Evolutionary conservation across 83 land plant species (phyloP), one percentile per base, ranked within the genome.

Genomic region (Picea engelmannii): DNA sequence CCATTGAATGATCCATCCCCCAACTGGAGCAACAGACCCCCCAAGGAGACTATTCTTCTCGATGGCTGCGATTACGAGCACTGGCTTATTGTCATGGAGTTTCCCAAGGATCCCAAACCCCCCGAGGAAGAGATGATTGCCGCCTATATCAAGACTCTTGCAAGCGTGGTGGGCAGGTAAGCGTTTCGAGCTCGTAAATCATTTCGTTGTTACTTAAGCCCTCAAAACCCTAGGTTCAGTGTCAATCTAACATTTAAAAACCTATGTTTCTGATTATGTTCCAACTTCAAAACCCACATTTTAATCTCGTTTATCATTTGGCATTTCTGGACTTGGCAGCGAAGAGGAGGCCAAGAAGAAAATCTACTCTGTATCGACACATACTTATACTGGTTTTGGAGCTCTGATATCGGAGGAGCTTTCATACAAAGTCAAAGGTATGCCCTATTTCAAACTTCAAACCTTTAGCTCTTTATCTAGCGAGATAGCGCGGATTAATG

Each of bases 51-150:
- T 20, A 90, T 92, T 23, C 83, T 88, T 25, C 88, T 92, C 60
- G 92, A 90, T 44, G 94, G 94, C 9, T 92, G 94, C 82, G 94
- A 92, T 63, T 92, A 92, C 80, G 92, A 92, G 82, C 94, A 92
- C 81, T 92, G 94, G 94, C 92, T 92, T 35, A 90, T 92, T 35
- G 94, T 92, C 25, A 86, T 92, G 94, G 94, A 92, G 86, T 92
- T 92, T 40, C 82, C 90, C 12, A 23, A 84, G n/a, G 86, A 90
- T 10, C 85, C 84, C 31, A 90, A 90, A 66, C 92, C 88, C 79
- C 61, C 89, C 1, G 87, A 86, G 71, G 91, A 88, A 5, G 91
- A 90, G 58, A 92, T 92, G 92, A 71, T 90, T 24, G 80, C 65
- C 55, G 49, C 86, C 35, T 92, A 92, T 81, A 89, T 92, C 18